A percentile compares a stretch with the other conserved stretches of the same genome.
These are phyloP conservation scores for Kurtzmaniella quercitrusa DNA, from an alignment of 1,139 yeast genomes.

Conservation along the genomic window DNA sequence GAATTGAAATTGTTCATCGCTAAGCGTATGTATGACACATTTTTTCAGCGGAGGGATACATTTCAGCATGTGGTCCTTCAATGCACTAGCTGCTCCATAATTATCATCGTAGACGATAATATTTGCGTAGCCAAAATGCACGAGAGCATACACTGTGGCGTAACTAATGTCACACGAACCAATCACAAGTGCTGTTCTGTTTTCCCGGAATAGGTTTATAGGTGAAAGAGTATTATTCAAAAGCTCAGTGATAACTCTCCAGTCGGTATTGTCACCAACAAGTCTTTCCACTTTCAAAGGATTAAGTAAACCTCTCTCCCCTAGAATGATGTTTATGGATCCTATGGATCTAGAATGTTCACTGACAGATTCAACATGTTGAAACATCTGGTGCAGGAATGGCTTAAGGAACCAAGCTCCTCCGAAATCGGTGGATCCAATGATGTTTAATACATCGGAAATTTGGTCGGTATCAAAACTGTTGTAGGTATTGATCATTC, in stretches of 20 bases:
- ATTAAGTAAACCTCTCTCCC: constrained; percentile 10
- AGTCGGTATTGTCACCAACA: constrained; percentile 15
- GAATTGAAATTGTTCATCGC: constrained; percentile 8
- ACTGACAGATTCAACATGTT: constrained; percentile 11
- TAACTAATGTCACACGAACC: constrained; percentile 15
- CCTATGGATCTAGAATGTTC: constrained; percentile 13
- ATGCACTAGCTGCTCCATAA: constrained; percentile 3
- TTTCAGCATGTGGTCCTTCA: constrained; percentile 8
- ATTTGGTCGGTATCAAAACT: constrained; percentile 8
- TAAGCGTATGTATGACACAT: constrained; percentile 7
- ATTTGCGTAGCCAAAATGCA: constrained; percentile 12
- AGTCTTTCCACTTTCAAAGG: constrained; percentile 10
- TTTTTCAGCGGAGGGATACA: constrained; percentile 8
- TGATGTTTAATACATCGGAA: constrained; percentile 8
- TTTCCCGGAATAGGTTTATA: constrained; percentile 12
- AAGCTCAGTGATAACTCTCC: constrained; percentile 12
- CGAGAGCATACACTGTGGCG: constrained; percentile 14
- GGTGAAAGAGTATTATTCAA: constrained; percentile 11
- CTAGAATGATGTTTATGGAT: constrained; percentile 11
- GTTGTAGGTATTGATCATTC: constrained; percentile 10
- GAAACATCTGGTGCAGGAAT: constrained; percentile 10
- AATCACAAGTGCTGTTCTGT: constrained; percentile 12
- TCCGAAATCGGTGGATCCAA: constrained; percentile 13
- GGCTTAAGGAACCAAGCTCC: constrained; percentile 14
- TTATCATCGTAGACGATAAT: constrained; percentile 11